These are phyloP conservation scores for Dictyostelium gargantuum DNA, from an alignment of 208 protist species.

Conservation along the genomic window DNA sequence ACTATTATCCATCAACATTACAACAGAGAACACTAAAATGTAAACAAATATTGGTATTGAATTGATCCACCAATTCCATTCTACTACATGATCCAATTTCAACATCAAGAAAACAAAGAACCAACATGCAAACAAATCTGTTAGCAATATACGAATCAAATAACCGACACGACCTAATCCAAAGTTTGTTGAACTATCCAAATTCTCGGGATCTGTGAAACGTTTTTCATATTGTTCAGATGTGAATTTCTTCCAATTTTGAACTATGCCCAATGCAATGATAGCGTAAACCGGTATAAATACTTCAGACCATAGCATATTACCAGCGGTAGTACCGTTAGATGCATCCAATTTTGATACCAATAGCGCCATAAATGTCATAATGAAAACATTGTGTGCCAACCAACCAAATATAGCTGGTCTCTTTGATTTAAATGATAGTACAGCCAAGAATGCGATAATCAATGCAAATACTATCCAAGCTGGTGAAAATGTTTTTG, in stretches of 20 bases:
- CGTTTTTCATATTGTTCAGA: background rate
- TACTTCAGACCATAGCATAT: background rate
- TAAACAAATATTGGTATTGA: background rate
- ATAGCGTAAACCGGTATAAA: constrained; percentile 35
- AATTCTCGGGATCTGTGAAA: background rate
- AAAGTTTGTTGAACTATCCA: background rate
- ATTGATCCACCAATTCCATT: constrained; percentile 51
- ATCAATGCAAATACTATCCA: background rate
- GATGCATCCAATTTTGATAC: background rate
- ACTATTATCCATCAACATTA: background rate
- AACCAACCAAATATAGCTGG: background rate
- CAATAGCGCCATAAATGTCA: background rate
- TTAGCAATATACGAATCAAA: background rate
- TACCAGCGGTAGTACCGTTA: no score
- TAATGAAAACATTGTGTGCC: background rate
- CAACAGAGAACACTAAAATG: background rate
- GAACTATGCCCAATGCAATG: background rate
- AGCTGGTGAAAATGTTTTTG: constrained; percentile 1
- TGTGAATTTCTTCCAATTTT: background rate
- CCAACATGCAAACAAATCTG: background rate
- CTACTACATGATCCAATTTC: background rate
- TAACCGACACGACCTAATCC: background rate
- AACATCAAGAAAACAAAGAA: constrained; percentile 25
- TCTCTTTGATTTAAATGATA: background rate
- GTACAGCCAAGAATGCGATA: background rate